Base-by-base conservation (phyloP, 1,284 basidiomycete species). In the Salmacisia buchloeana region DNA sequence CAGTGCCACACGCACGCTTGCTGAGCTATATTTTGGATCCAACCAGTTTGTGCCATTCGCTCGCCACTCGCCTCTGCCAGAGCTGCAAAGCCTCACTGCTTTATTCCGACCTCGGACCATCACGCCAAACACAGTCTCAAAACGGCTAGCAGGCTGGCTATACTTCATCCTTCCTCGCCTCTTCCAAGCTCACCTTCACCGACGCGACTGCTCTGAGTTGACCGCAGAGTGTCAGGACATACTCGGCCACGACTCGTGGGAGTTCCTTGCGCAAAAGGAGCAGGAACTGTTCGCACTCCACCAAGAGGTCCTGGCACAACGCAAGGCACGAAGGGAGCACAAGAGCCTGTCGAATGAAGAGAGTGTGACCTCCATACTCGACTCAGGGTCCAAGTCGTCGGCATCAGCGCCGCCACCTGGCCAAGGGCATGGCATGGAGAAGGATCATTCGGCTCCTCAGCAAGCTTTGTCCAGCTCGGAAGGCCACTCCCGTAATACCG, bases 31-130 rank as follows among this genome's bases (percentile, higher is more conserved):
- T 29, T 33, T 49, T 25, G 15, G 58, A 23, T 18, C 23, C 36
- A 38, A 38, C n/a, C n/a, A 54, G 49, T 54, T 54, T n/a, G 49
- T 54, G 18, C 49, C 49, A 15, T 54, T 54, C 29, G 49, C 49
- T 29, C 23, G 49, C 4, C 62, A 63, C 36, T 63, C 62, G 34
- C 58, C 62, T 2, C 25, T 63, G 27, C 57, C 54, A 3, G 62
- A 63, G 34, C 36, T 63, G 4, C 58, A 49, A 0, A 10, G 18
- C 15, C 36, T 63, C 15, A 39, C 41, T 4, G 27, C 13, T 2
- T 25, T 38, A 3, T 52, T 63, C 36, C 56, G 36, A 49, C 62
- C 62, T 4, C 29, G 35, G 15, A 58, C 49, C 9, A 52, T 63
- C 25, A 59, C 57, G 1, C 54, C 61, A 13, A 63, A 63, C 27